These are phyloP conservation scores for Mucuna pruriens DNA, from an alignment of 306 rosid species.

Conservation along the genomic window DNA sequence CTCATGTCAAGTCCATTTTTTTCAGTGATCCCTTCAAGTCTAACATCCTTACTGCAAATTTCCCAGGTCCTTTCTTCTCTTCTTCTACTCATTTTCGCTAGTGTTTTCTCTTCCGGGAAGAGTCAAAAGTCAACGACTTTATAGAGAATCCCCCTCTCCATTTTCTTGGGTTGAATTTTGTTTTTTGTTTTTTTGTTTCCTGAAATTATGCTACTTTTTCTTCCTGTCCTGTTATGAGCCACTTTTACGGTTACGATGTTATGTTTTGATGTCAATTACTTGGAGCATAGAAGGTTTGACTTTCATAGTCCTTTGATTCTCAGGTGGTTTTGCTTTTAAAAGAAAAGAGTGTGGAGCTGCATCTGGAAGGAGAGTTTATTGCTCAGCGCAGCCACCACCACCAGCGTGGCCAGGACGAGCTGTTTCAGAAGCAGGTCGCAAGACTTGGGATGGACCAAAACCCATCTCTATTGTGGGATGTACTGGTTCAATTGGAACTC, in stretches of 20 bases:
- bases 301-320: constrained; percentile 24
- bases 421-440: constrained; percentile 50
- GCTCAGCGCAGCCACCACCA: constrained; percentile 72
- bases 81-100: not conserved
- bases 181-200: not conserved
- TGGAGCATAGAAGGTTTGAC: not conserved
- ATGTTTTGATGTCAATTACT: constrained; percentile 23
- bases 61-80: constrained; percentile 59
- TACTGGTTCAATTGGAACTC: constrained; percentile 99
- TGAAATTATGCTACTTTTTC: not conserved
- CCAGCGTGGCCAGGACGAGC: constrained; percentile 99
- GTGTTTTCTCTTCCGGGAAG: constrained; percentile 7
- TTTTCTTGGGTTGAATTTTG: not conserved
- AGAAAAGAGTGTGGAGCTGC: constrained; percentile 54
- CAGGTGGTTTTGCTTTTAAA: constrained; percentile 68
- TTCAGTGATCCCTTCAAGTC: constrained; percentile 70
- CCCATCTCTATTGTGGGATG: constrained; percentile 88
- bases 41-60: constrained; percentile 54
- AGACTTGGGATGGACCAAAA: constrained; percentile 89
- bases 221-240: not conserved
- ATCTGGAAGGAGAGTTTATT: constrained; percentile 56
- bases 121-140: not conserved
- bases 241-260: no score
- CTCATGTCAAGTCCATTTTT: constrained; percentile 80
- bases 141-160: not conserved